Evolutionary conservation across 1,284 basidiomycete species (phyloP), one percentile per base, ranked within the genome.

Genomic region (Rhizoctonia solani): DNA sequence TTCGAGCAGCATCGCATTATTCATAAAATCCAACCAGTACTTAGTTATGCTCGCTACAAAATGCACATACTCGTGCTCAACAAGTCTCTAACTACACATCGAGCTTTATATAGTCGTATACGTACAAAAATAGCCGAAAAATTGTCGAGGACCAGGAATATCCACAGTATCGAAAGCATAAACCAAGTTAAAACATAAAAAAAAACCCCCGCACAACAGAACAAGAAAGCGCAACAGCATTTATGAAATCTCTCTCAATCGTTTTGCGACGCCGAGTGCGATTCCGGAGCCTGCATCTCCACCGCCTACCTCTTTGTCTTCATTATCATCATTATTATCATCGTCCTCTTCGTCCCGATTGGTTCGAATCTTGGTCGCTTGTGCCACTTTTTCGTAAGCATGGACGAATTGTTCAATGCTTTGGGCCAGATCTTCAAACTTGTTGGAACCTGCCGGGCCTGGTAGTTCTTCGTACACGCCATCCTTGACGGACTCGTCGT

Each of bases 381-480:
- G 58, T 16, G 58, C 58, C 1, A 61, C 58, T 42, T 29, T 44
- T 39, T 61, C 58, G 32, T 61, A 61, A 8, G 58, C 58, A 39
- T 61, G 58, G 3, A 61, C 58, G 23, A 61, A 61, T 32, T 61
- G 58, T 23, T 61, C 58, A 23, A 61, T 61, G 23, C 58, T 39
- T 25, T 61, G 58, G 14, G 58, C 58, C 46, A 61, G 44, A 13
- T 61, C 58, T 50, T 61, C 58, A 14, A 61, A 61, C 46, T 61
- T 61, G 58, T 61, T 61, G 13, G 46, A 61, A 1, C 46, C 47
- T 2, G 30, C 6, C 13, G 44, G 29, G 16, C 58, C 58, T 3
- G 58, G 58, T 39, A 61, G 58, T 14, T 13, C 23, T 21, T 49
- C 19, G 34, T 61, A 61, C 8, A 61, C 46, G 11, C 27, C 27